Evolutionary conservation across 2,329 filamentous ascomycete species (phyloP), one percentile per base, ranked within the genome.

Genomic region (Xylariaceae sp.): DNA sequence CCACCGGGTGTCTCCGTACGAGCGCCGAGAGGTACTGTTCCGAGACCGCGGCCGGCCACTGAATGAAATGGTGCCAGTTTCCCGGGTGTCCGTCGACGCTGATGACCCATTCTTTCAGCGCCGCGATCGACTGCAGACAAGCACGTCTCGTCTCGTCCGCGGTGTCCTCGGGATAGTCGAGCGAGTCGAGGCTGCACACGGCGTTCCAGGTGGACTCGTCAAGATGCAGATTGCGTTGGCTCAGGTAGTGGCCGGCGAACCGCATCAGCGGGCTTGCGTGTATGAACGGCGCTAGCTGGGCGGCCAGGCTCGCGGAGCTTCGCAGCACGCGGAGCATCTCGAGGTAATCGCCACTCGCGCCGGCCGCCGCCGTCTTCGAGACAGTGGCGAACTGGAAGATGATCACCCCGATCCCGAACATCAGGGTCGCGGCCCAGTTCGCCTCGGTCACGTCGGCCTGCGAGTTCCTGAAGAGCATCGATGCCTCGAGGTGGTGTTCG

Each of bases 391-490:
- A 65, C 21, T 62, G 63, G 48, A 66, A 68, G 32, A 68, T 59
- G 40, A 67, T 60, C 20, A 67, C 56, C 1, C 61, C 57, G 18
- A 68, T 45, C 18, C 62, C 64, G 32, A 68, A 67, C 44, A 62
- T 50, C 29, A 66, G 44, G 4, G 60, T 54, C 0, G 65, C 57
- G 9, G 67, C 50, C 65, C 89, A 91, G 59, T 89, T 88, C 32
- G 88, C 83, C 44, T 87, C 87, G 66, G 90, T 88, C 46, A 87
- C 71, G 2, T 77, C 73, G 3, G 82, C 78, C 62, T 85, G 77
- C 7, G 86, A 84, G 43, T 79, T 80, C 19, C 82, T 77, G 69
- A 91, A 91, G 3, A 90, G 75, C 1, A 51, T 32, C 6, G 67
- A 69, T 7, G 65, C 65, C 26, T 55, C 57, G 20, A 69, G 64